Evolutionary conservation across 768 basidiomycete genomes (phyloP).

Genomic region (Filobasidium wieringae): DNA sequence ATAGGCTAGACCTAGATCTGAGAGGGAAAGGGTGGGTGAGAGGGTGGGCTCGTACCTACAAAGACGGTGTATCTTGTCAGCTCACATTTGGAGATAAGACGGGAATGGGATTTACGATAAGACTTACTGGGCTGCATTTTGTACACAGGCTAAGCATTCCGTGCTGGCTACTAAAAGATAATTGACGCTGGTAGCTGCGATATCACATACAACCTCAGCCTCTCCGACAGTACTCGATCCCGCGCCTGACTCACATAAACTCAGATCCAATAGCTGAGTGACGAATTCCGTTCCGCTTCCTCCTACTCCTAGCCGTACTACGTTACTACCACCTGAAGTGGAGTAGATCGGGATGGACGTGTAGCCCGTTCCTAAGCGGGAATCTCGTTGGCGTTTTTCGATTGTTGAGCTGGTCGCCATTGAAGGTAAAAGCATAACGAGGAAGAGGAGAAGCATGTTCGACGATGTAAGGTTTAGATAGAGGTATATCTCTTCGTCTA

Average conservation of each 20-base stretch:
- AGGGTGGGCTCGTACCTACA: not conserved
- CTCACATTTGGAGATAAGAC: no score
- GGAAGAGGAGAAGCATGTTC: no score
- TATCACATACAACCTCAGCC: not conserved
- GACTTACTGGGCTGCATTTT: conserved; percentile 15
- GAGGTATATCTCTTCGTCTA: no score
- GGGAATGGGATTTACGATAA: not conserved
- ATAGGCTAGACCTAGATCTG: not conserved
- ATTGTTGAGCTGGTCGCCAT: no score
- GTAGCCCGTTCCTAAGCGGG: conserved; percentile 20
- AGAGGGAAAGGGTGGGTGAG: not conserved
- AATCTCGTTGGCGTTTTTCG: no score
- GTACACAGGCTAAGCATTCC: conserved; percentile 19
- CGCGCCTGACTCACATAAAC: conserved; percentile 25
- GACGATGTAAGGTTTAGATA: no score
- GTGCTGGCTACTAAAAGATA: conserved; percentile 25
- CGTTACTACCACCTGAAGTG: conserved; percentile 27
- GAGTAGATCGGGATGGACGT: conserved; percentile 25
- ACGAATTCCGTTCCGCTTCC: conserved; percentile 6
- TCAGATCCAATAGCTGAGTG: conserved; percentile 23
- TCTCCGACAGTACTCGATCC: not conserved
- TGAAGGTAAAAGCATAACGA: no score
- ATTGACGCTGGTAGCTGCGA: conserved; percentile 28
- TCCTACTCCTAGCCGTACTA: conserved; percentile 21
- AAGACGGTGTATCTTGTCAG: not conserved